phyloP scores from a whole-genome alignment of 352 stramenopile species.

The Pythium plurisporium region DNA sequence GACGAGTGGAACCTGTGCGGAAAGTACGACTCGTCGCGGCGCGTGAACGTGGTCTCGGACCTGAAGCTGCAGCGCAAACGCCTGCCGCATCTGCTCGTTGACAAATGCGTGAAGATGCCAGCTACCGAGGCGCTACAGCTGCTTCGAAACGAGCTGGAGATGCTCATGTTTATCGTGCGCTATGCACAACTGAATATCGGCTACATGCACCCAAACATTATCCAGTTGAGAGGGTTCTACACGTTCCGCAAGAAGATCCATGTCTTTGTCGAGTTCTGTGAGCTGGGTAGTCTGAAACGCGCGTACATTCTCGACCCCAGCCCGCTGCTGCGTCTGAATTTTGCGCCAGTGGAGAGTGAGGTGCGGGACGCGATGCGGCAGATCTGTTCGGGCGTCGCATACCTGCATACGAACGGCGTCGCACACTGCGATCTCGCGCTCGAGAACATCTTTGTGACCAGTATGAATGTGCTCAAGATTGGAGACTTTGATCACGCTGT shows the following conservation, averaged over 20 bases:
- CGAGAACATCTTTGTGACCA: constrained; percentile 73
- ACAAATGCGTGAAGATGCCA: constrained; percentile 43
- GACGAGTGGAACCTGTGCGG: constrained; percentile 64
- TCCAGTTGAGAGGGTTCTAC: constrained; percentile 52
- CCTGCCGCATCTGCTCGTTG: constrained; percentile 44
- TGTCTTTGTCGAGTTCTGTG: constrained; percentile 60
- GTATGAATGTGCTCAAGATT: constrained; percentile 54
- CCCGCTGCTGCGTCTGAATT: constrained; percentile 36
- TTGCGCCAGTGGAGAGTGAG: constrained; percentile 34
- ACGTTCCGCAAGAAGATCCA: constrained; percentile 41
- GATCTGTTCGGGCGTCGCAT: constrained; percentile 75
- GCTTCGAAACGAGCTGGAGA: constrained; percentile 55
- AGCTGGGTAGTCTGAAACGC: constrained; percentile 46
- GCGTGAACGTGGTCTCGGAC: constrained; percentile 52
- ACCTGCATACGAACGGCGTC: constrained; percentile 53
- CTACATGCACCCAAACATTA: constrained; percentile 44
- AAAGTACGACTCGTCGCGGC: constrained; percentile 44
- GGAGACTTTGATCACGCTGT: constrained; percentile 59
- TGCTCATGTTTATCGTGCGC: constrained; percentile 48
- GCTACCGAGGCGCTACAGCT: constrained; percentile 34
- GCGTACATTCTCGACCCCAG: constrained; percentile 46
- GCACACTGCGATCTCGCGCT: constrained; percentile 65
- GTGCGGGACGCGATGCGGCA: constrained; percentile 63
- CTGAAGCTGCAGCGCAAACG: constrained; percentile 46
- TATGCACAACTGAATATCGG: constrained; percentile 34